Base-by-base conservation (phyloP, 75 land plant species). In the Cryptomeria japonica region DNA sequence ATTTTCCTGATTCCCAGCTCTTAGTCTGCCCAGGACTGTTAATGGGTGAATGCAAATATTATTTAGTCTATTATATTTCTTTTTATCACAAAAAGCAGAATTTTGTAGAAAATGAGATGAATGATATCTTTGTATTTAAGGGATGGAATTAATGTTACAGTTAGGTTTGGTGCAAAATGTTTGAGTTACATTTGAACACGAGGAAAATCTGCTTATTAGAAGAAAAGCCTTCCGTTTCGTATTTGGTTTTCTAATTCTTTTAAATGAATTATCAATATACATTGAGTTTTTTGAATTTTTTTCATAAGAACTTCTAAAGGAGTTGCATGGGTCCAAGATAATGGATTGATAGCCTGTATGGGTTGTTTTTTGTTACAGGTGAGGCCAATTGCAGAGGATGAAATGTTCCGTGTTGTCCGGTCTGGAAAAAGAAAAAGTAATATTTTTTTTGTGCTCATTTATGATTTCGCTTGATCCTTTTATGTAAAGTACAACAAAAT, bases 351-450 rank as follows among this genome's bases (percentile, higher is more conserved):
- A 22, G 39, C 47, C 84, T 82, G 84, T 46, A 3, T 14, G n/a
- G 32, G 46, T n/a, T 82, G n/a, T 83, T 70, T 89, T 15, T 36
- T 90, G 70, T 78, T 89, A 41, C 93, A 98, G 99, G 99, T 98
- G 56, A 92, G 99, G 72, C 99, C 99, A 42, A 93, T 98, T 28
- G 99, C 99, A 84, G 99, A 98, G 89, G 99, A 95, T 91, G 99
- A 98, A 87, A 97, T 98, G 99, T 98, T 97, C 80, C 91, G 90
- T 86, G 99, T 98, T 41, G 82, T 97, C 46, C 94, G 96, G 76
- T 86, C 99, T 89, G 99, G 99, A 9, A 98, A 98, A 91, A 86
- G 99, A 28, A 98, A 96, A 92, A 94, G 99, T 97, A 93, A 95
- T 97, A 55, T 85, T 85, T 32, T 31, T n/a, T 82, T 37, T 86